These are phyloP conservation scores for Cytidiella melzeri DNA, from an alignment of 768 basidiomycete genomes.

Conservation along the genomic window DNA sequence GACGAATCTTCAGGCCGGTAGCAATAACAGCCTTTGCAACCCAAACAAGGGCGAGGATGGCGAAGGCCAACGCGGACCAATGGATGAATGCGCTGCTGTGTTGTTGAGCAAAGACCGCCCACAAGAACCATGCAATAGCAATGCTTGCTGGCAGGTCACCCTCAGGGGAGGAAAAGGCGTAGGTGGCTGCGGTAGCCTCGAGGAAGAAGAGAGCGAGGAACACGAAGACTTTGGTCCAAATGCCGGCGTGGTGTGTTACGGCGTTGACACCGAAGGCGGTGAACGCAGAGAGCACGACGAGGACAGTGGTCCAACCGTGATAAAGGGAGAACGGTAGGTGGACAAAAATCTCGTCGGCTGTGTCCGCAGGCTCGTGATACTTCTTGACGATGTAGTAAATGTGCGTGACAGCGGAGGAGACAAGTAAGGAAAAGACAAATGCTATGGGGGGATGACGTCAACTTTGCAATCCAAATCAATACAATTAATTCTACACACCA, in stretches of 20 bases:
- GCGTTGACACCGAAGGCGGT: constrained; percentile 87
- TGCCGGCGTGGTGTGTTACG: constrained; percentile 52
- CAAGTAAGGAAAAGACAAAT: constrained; percentile 83
- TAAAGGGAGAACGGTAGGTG: constrained; percentile 96
- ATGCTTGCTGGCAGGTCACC: constrained; percentile 92
- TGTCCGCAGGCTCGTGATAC: constrained; percentile 56
- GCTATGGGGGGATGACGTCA: constrained; percentile 37
- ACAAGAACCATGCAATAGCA: constrained; percentile 90
- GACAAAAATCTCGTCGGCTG: constrained; percentile 80
- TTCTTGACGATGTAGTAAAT: constrained; percentile 96
- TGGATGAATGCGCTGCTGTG: constrained; percentile 69
- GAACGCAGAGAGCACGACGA: constrained; percentile 76
- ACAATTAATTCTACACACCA: constrained; percentile 31
- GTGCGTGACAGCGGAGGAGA: constrained; percentile 75
- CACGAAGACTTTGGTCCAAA: constrained; percentile 94
- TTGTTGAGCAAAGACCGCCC: constrained; percentile 85
- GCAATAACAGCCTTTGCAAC: constrained; percentile 73
- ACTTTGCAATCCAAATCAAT: not conserved
- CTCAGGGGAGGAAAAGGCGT: constrained; percentile 85
- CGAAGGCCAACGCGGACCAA: constrained; percentile 82
- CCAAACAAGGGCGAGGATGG: constrained; percentile 80
- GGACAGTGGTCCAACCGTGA: constrained; percentile 88
- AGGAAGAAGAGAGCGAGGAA: constrained; percentile 94
- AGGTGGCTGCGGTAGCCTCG: constrained; percentile 86
- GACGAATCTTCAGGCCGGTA: constrained; percentile 34